Percentiles rank a stretch among this genome's conserved stretches.
These are phyloP conservation scores for Picocystis salinarum DNA, from an alignment of 139 green algal species.

Conservation along the genomic window DNA sequence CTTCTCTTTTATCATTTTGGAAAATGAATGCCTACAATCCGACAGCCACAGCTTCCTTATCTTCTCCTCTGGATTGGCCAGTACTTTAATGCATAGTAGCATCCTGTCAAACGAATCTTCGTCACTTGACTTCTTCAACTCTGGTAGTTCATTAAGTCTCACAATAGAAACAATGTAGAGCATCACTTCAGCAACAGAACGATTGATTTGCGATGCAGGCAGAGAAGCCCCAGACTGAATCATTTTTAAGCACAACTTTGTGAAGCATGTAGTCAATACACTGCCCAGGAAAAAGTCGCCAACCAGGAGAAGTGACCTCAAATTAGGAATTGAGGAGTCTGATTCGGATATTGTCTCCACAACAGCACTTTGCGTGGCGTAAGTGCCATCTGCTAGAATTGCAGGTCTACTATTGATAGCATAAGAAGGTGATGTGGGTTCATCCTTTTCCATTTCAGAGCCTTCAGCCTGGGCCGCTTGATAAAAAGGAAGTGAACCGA, in stretches of 20 bases:
- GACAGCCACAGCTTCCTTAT: conserved; percentile 52
- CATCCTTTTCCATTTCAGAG: too few species aligned
- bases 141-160: conserved; percentile 44
- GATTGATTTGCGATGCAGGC: conserved; percentile 1
- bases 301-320: conserved; percentile 42
- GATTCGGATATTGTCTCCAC: conserved; percentile 6
- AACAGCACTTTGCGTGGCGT: conserved; percentile 66
- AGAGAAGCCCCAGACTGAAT: too few species aligned
- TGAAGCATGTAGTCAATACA: conserved; percentile 51
- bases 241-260: conserved; percentile 90
- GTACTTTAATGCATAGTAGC: conserved; percentile 34
- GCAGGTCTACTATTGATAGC: conserved; percentile 33
- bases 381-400: conserved; percentile 90
- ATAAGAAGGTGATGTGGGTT: conserved; percentile 44
- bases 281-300: conserved; percentile 86
- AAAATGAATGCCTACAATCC: conserved; percentile 49
- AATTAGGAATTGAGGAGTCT: conserved; percentile 15
- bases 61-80: conserved; percentile 23
- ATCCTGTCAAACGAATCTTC: conserved; percentile 69
- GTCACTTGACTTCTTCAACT: conserved; percentile 33
- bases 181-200: conserved; percentile 25
- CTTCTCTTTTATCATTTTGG: conserved; percentile 46
- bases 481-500: conserved; percentile 31
- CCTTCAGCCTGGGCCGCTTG: too few species aligned
- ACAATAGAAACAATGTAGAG: conserved; percentile 63